Percentiles rank a stretch among this genome's conserved stretches.
Evolutionary conservation across 2,329 filamentous ascomycete genomes (phyloP).

Genomic region (Diaporthe velutina): DNA sequence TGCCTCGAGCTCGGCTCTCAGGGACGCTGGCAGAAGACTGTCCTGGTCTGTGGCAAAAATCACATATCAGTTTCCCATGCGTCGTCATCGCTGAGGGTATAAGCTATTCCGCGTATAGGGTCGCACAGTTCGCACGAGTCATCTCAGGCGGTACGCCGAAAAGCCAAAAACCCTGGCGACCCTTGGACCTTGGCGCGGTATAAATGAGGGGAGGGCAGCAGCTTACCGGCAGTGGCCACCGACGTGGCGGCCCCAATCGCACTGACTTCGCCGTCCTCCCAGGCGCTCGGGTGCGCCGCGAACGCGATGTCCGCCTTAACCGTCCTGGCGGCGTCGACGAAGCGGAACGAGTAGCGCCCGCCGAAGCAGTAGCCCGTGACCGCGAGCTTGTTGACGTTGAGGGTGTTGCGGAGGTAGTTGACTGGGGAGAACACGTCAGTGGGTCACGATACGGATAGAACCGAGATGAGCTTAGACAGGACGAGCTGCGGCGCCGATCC

Average conservation of each 20-base stretch:
- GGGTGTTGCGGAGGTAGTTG: conserved; percentile 23
- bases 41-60: conserved; percentile 26
- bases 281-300: conserved; percentile 30
- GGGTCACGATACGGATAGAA: not conserved
- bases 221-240: conserved; percentile 33
- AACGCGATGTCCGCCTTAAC: conserved; percentile 35
- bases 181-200: conserved; percentile 2
- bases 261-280: conserved; percentile 17
- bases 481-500: not conserved
- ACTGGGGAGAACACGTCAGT: not conserved
- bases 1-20: conserved; percentile 23
- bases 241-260: conserved; percentile 26
- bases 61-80: conserved; percentile 1
- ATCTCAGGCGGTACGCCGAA: not conserved
- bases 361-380: conserved; percentile 36
- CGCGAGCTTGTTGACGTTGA: conserved; percentile 11
- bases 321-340: conserved; percentile 32
- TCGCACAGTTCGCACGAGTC: conserved; percentile 5
- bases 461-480: not conserved
- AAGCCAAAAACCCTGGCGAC: not conserved
- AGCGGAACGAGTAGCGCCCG: conserved; percentile 36
- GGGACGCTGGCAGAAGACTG: conserved; percentile 7
- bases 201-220: not conserved
- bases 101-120: not conserved
- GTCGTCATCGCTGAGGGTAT: not conserved